A percentile compares a stretch with the other conserved stretches of the same genome.
Evolutionary conservation across 768 basidiomycete genomes (phyloP).

Genomic region (Kwoniella europaea): DNA sequence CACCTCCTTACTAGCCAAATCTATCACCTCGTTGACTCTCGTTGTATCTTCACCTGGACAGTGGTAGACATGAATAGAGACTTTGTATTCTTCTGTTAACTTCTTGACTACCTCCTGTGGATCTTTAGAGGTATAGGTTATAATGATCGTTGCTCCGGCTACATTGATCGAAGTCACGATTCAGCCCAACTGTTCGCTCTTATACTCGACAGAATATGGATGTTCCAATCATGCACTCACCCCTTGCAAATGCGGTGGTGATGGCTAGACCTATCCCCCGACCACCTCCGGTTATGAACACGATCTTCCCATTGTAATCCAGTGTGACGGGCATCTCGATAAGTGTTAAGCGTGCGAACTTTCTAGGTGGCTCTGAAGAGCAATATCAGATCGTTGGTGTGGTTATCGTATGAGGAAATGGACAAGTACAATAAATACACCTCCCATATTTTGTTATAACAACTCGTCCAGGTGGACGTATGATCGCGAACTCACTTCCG

Average conservation of each 20-base stretch:
- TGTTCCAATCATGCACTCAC: conserved; percentile 21
- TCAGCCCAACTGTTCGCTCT: not conserved
- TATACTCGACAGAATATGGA: not conserved
- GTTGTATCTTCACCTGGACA: conserved; percentile 47
- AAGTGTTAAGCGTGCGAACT: no score
- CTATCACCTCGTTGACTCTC: conserved; percentile 44
- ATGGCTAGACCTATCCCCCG: conserved; percentile 65
- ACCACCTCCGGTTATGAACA: conserved; percentile 62
- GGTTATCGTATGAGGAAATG: no score
- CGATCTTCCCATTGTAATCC: conserved; percentile 52
- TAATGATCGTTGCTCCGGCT: conserved; percentile 67
- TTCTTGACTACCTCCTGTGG: conserved; percentile 35
- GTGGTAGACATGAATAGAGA: conserved; percentile 51
- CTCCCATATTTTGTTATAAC: no score
- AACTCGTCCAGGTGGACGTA: no score
- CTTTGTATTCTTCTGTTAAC: conserved; percentile 40
- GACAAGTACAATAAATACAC: no score
- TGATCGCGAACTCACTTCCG: no score
- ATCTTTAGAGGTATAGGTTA: conserved; percentile 63
- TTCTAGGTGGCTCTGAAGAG: no score
- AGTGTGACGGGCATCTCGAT: conserved; percentile 35
- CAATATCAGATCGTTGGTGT: no score
- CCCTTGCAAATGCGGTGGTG: conserved; percentile 63
- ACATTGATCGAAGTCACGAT: conserved; percentile 26
- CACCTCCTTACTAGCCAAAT: conserved; percentile 40